Conservation (phyloP, 352 stramenopile genomes). For the Pythium utonaiense region DNA sequence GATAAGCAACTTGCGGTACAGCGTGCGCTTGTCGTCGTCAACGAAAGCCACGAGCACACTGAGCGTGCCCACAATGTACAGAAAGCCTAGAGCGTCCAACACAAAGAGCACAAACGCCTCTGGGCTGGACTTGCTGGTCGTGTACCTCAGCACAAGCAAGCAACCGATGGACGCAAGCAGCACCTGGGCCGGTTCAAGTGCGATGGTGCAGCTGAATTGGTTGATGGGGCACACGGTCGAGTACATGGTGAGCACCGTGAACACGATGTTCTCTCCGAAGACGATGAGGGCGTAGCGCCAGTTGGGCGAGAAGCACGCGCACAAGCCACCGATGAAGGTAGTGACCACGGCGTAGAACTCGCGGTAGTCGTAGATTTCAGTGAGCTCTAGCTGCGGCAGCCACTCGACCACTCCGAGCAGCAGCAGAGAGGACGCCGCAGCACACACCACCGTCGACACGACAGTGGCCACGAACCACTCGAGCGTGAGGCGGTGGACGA, state of each 20-base stretch:
- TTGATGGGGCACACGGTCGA: constrained; percentile 62
- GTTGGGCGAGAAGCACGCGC: constrained; percentile 44
- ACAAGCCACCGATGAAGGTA: constrained; percentile 37
- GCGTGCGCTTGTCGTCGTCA: constrained; percentile 44
- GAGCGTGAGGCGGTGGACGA: constrained; percentile 16
- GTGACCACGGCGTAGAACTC: constrained; percentile 44
- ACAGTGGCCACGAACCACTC: constrained; percentile 43
- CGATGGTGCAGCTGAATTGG: constrained; percentile 37
- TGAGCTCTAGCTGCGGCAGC: constrained; percentile 31
- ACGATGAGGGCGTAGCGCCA: constrained; percentile 46
- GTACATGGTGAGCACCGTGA: constrained; percentile 51
- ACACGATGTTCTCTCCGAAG: constrained; percentile 41
- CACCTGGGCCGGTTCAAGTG: constrained; percentile 31
- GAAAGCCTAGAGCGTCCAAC: constrained; percentile 47
- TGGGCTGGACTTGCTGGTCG: constrained; percentile 18
- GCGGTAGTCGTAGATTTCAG: constrained; percentile 49
- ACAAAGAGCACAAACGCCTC: constrained; percentile 43
- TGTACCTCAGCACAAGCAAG: constrained; percentile 49
- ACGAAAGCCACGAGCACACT: constrained; percentile 55
- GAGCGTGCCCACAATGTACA: constrained; percentile 61
- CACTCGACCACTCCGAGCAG: constrained; percentile 24
- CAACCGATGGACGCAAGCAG: constrained; percentile 33
- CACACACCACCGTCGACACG: constrained; percentile 31
- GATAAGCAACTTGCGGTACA: constrained; percentile 63
- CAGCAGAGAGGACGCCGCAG: constrained; percentile 32